A percentile compares a stretch with the other conserved stretches of the same genome.
These are phyloP conservation scores for Candida corydali DNA, from an alignment of 805 yeast species.

Conservation along the genomic window DNA sequence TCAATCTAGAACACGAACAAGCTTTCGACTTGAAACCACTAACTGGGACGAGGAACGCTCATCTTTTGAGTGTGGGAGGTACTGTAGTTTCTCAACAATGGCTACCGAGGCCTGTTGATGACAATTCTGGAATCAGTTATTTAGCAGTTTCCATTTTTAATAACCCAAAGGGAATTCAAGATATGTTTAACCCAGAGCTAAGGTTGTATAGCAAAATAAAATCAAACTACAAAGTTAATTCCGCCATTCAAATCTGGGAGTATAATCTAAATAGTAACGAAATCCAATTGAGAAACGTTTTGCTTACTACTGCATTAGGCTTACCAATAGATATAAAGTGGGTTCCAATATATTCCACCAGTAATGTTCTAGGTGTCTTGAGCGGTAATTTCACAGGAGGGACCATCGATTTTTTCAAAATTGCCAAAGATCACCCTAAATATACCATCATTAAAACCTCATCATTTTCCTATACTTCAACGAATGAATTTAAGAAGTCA, in stretches of 20 bases:
- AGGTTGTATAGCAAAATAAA: constrained; percentile 22
- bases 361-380: constrained; percentile 37
- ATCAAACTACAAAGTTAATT: constrained; percentile 14
- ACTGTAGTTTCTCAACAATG: constrained; percentile 51
- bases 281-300: constrained; percentile 23
- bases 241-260: constrained; percentile 46
- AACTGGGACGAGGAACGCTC: constrained; percentile 5
- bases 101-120: constrained; percentile 30
- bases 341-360: constrained; percentile 29
- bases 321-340: constrained; percentile 38
- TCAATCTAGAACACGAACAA: constrained; percentile 3
- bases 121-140: constrained; percentile 23
- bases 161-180: constrained; percentile 17
- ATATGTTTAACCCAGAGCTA: constrained; percentile 23
- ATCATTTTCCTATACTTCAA: constrained; percentile 20
- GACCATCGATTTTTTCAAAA: constrained; percentile 42
- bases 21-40: background rate
- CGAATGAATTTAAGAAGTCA: constrained; percentile 1
- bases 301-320: constrained; percentile 39
- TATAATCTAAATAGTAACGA: constrained; percentile 23
- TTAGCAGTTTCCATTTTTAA: constrained; percentile 51
- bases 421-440: constrained; percentile 21
- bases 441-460: constrained; percentile 15
- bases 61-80: constrained; percentile 45
- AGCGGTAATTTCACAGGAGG: constrained; percentile 59